Base-by-base conservation (phyloP, 1,284 basidiomycete genomes). In the Rhodotorula glutinis region DNA sequence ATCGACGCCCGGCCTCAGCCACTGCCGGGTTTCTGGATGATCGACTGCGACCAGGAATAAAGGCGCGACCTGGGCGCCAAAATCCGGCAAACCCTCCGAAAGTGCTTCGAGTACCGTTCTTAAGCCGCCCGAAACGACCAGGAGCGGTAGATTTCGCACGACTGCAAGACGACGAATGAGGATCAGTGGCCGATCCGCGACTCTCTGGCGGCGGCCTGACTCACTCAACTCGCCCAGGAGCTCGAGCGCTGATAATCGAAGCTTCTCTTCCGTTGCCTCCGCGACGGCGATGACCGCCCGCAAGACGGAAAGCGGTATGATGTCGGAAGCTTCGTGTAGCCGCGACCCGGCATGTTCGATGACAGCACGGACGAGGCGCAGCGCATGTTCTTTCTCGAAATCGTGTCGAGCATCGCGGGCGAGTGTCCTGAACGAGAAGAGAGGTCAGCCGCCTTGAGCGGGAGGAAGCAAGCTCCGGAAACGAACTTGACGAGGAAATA, bases 351-450 rank as follows among this genome's bases (percentile, higher is more conserved):
- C 91, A 68, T 70, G 75, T 65, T 52, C 30, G 47, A 70, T 63
- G 33, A 71, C 62, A 27, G 56, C 62, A n/a, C 95, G 88, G 56
- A 98, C 85, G 27, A 98, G 85, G 70, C 92, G 91, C 74, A 99
- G 86, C n/a, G 86, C 92, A 78, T 98, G 93, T 77, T 97, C 91
- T 76, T 93, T 90, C 81, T 98, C 95, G 3, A 88, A 82, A 2
- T 88, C 85, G 73, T 88, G 83, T 75, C 92, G 90, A 76, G 86
- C 87, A 76, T 97, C 94, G 23, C 92, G 86, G 2, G 88, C 85
- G 38, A 97, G 82, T 0, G 92, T 87, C 68, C 92, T 93, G 65
- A 14, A 65, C 19, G 38, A 19, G 60, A 66, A 11, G 5, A 1
- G n/a, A 25, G 49, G 27, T 27, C 30, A 27, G 33, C 25, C 30